Evolutionary conservation across 2,329 filamentous ascomycete genomes (phyloP), one percentile per base, ranked within the genome.

Genomic region (Magnaporthales sp.): DNA sequence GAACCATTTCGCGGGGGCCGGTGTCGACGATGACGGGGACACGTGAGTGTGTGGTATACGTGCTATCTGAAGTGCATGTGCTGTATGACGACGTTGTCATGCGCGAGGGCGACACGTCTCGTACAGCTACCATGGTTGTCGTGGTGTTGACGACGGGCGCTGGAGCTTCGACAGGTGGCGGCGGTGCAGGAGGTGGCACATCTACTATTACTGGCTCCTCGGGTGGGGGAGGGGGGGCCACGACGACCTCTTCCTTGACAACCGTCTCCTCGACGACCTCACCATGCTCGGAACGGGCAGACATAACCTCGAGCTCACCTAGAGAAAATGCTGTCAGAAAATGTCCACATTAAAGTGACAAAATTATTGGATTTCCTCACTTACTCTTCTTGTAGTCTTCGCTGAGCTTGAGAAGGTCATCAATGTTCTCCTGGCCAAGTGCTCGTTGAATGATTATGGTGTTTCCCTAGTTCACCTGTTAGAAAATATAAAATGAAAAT

Each of bases 341-440:
- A n/a, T 29, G 56, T 5, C 26, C 15, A 46, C n/a, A 4, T 13
- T n/a, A 15, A 38, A 19, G 51, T 30, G 24, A 51, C 3, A 8
- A 31, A 8, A 51, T 31, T 15, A 22, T 62, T 32, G 63, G 62
- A 65, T 65, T 15, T 22, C 30, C 67, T 15, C 6, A 73, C 81
- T 73, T 72, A 86, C 84, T 81, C 73, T 85, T 84, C 74, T 84
- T 88, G 77, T 92, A 93, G 32, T 90, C 87, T 73, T 93, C 91
- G 76, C 92, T 96, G 64, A 93, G 81, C 72, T 87, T 89, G 72
- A 97, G 90, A 61, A 97, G 83, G 73, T 96, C 91, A 71, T 97
- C 93, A 69, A 97, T 97, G 72, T 97, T 92, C 22, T 94, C 88
- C 72, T 96, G 93, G 19, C 92, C 91, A 5, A 98, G 83, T 10